These are phyloP conservation scores for Trichoderma afroharzianum DNA, from an alignment of 2,329 filamentous ascomycete genomes.

Conservation along the genomic window DNA sequence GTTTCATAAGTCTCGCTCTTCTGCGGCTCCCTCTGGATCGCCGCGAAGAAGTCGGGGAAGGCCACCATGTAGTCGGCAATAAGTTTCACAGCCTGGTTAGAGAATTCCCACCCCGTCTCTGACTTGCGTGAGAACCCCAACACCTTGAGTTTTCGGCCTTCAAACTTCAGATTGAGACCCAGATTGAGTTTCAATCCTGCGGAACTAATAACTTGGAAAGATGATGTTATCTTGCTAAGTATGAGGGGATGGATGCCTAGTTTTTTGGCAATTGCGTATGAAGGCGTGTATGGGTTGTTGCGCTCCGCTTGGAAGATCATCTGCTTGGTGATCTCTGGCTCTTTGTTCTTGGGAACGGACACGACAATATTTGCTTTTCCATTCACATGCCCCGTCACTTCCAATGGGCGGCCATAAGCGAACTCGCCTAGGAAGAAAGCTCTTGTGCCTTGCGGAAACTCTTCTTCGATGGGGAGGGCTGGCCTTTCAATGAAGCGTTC, in stretches of 20 bases:
- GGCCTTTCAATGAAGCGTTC: slow-evolving; percentile 87
- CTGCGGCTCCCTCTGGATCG: slow-evolving; percentile 79
- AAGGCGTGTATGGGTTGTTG: slow-evolving; percentile 74
- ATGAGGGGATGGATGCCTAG: slow-evolving; percentile 80
- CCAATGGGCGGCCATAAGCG: slow-evolving; percentile 85
- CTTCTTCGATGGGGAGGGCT: slow-evolving; percentile 84
- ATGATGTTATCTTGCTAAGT: slow-evolving; percentile 92
- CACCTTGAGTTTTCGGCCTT: slow-evolving; percentile 92
- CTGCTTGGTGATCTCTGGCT: slow-evolving; percentile 74
- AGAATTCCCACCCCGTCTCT: slow-evolving; percentile 91
- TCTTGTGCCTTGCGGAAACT: slow-evolving; percentile 77
- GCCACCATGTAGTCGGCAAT: slow-evolving; percentile 86
- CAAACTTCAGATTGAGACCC: slow-evolving; percentile 94
- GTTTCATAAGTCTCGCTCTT: slow-evolving; percentile 80
- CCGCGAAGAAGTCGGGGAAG: slow-evolving; percentile 93
- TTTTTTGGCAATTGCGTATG: slow-evolving; percentile 81
- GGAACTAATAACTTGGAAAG: slow-evolving; percentile 76
- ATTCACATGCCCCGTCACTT: slow-evolving; percentile 69
- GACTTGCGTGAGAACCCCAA: slow-evolving; percentile 90
- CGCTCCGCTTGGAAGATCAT: slow-evolving; percentile 70
- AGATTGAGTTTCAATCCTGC: slow-evolving; percentile 83
- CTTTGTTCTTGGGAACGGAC: slow-evolving; percentile 66
- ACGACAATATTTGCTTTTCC: slow-evolving; percentile 78
- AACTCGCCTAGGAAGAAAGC: slow-evolving; percentile 94
- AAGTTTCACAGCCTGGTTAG: slow-evolving; percentile 73